These are phyloP conservation scores for Russula foetens DNA, from an alignment of 768 basidiomycete genomes.

Conservation along the genomic window DNA sequence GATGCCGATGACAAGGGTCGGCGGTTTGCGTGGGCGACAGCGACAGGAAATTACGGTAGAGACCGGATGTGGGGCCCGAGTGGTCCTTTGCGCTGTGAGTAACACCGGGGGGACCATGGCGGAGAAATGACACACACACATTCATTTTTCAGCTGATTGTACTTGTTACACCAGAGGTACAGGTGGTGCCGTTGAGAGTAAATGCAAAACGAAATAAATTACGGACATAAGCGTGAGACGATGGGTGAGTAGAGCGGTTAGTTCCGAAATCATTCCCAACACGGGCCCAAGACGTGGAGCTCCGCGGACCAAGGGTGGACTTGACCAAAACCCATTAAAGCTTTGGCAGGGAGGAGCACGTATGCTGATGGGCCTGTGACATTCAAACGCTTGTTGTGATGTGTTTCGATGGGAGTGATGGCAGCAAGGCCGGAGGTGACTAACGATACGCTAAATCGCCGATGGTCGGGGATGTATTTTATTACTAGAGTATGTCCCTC, in stretches of 20 bases:
- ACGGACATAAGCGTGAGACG: conserved; percentile 8
- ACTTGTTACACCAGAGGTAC: too few relatives aligned
- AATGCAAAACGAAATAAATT: not conserved
- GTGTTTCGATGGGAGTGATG: not conserved
- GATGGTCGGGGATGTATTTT: not conserved
- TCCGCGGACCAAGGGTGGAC: conserved; percentile 5
- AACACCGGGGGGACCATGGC: conserved; percentile 3
- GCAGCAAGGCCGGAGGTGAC: not conserved
- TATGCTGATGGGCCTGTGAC: not conserved
- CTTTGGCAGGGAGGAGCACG: not conserved
- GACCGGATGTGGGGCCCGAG: not conserved
- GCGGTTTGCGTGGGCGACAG: not conserved
- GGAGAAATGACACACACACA: not conserved
- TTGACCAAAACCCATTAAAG: not conserved
- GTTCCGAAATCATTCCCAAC: conserved; percentile 8
- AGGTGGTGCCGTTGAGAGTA: too few relatives aligned
- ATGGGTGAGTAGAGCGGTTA: not conserved
- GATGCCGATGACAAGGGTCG: not conserved
- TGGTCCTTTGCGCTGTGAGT: not conserved
- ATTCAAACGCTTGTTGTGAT: not conserved
- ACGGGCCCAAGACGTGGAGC: not conserved
- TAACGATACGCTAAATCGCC: not conserved
- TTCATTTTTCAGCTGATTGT: not conserved
- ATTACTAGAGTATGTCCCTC: not conserved
- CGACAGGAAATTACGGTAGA: not conserved